Percentiles rank a stretch among this genome's conserved stretches.
These are phyloP conservation scores for Pilaira anomala DNA, from an alignment of 192 early-diverging fungal species.

Conservation along the genomic window DNA sequence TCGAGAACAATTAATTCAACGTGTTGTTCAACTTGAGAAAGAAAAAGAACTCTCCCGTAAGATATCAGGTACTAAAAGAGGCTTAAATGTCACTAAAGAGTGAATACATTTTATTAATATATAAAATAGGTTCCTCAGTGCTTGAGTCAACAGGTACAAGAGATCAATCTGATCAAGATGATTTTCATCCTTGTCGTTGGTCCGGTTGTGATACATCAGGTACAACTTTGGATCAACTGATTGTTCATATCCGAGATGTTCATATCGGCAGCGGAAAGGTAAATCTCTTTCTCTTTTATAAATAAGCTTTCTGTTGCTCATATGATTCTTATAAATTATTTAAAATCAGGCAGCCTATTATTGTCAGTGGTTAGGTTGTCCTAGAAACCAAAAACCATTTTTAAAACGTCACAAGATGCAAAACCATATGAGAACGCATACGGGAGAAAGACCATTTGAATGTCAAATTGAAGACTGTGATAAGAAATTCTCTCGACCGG, in stretches of 20 bases:
- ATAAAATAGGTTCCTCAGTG: no score
- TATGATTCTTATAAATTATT: neutral
- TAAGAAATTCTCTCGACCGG: slow-evolving; percentile 68
- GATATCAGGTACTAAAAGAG: slow-evolving; percentile 4
- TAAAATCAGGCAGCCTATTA: slow-evolving; percentile 39
- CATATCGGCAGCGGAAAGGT: slow-evolving; percentile 57
- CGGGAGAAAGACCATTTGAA: slow-evolving; percentile 68
- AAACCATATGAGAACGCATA: slow-evolving; percentile 70
- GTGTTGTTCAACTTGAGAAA: slow-evolving; percentile 26
- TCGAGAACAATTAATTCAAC: slow-evolving; percentile 20
- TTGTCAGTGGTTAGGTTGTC: slow-evolving; percentile 45
- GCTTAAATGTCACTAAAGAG: no score
- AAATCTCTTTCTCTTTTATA: slow-evolving; percentile 10
- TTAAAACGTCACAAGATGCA: slow-evolving; percentile 64
- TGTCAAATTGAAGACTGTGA: slow-evolving; percentile 60
- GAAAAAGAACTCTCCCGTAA: slow-evolving; percentile 12
- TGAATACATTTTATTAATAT: no score
- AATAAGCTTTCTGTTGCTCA: neutral
- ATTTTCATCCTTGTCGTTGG: slow-evolving; percentile 9
- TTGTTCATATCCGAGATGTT: slow-evolving; percentile 44
- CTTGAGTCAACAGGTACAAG: no score
- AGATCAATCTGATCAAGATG: slow-evolving; percentile 9
- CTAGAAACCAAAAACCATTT: slow-evolving; percentile 54
- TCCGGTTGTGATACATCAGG: neutral
- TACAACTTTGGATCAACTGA: slow-evolving; percentile 22